Conservation (phyloP, 108 stramenopile genomes). For the Cyclotella sp. region DNA sequence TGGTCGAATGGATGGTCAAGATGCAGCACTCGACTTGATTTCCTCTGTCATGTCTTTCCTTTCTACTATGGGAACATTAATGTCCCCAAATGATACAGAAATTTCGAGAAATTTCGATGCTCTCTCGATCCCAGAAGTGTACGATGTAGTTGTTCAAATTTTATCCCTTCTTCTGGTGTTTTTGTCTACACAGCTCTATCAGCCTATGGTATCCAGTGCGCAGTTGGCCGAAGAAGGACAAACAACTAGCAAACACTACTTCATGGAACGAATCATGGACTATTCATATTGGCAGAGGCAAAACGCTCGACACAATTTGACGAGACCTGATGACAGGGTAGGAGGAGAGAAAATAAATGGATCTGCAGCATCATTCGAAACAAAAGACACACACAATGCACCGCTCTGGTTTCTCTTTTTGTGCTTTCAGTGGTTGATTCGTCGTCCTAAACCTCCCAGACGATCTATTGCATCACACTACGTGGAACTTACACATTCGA, state of each 20-base stretch:
- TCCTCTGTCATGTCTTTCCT: conserved; percentile 56
- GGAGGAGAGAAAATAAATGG: conserved; percentile 6
- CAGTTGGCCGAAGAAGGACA: conserved; percentile 30
- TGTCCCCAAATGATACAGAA: not conserved
- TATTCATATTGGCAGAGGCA: conserved; percentile 44
- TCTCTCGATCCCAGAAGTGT: conserved; percentile 68
- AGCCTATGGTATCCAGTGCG: conserved; percentile 64
- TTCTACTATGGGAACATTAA: conserved; percentile 24
- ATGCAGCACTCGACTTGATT: conserved; percentile 55
- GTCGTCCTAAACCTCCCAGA: conserved; percentile 67
- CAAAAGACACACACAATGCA: conserved; percentile 1
- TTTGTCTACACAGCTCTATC: conserved; percentile 79
- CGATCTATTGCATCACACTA: conserved; percentile 70
- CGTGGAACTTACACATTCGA: conserved; percentile 52
- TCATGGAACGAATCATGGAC: conserved; percentile 59
- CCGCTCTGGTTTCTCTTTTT: conserved; percentile 41
- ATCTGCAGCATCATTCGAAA: not conserved
- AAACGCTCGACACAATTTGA: conserved; percentile 12
- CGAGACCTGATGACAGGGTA: not conserved
- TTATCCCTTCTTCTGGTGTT: conserved; percentile 71
- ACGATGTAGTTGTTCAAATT: conserved; percentile 66
- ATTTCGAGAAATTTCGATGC: conserved; percentile 20
- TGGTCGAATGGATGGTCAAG: conserved; percentile 34
- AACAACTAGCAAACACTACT: conserved; percentile 38
- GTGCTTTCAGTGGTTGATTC: conserved; percentile 64